Base-by-base conservation (phyloP, 352 stramenopile species). In the Phytopythium boreale region DNA sequence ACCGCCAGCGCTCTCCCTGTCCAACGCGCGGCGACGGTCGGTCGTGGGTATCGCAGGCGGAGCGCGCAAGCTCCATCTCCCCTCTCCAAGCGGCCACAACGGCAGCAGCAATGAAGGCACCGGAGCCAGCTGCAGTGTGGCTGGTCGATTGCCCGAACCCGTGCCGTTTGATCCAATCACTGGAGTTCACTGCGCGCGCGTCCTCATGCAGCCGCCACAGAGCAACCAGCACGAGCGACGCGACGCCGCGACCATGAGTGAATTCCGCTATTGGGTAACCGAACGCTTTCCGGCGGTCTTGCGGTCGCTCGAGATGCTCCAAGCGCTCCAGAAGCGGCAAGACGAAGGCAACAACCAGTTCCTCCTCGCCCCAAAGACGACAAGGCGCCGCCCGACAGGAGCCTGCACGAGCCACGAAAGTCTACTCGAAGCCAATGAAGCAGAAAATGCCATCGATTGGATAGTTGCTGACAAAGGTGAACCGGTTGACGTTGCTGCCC, bases 91-190 rank as follows among this genome's bases (percentile, higher is more conserved):
- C 9, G n/a, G n/a, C 15, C 2, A n/a, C 3, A 57, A 34, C 56
- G 50, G 36, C 34, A 14, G 34, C 34, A 12, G 6, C 14, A 39
- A 36, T 50, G 39, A n/a, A 62, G 26, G 49, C 24, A 4, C 0
- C 46, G 46, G 46, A 26, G 22, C 46, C 10, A 31, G n/a, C 1
- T 52, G n/a, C 10, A 37, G 36, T 47, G 39, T 10, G 61, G 37
- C 50, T 56, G 59, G 59, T 1, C 2, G 36, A 12, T n/a, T 66
- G 34, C 62, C 63, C 10, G 75, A 80, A 41, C 71, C 70, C 12
- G 67, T 83, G 14, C 62, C 70, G 12, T 86, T 86, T 29, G 77
- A 86, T 19, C 70, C 72, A n/a, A 82, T 86, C 62, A 71, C 61
- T 17, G 59, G 66, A 10, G 69, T 64, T 1, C 24, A 71, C n/a